Evolutionary conservation across 257 asterid genomes (phyloP).

Genomic region (Vinca minor): DNA sequence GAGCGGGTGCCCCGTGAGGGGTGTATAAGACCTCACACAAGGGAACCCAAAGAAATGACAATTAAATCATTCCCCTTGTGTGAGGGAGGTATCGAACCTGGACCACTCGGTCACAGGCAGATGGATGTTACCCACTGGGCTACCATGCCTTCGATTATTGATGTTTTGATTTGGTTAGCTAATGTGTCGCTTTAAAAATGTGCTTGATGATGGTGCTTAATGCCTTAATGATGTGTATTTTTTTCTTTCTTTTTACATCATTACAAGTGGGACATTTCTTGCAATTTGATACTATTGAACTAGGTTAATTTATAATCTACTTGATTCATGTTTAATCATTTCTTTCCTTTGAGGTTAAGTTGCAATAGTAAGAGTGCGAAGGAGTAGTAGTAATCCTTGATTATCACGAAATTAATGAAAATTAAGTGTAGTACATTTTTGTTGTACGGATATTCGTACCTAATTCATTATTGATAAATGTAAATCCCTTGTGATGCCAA

Average conservation of each 20-base stretch:
- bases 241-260: background rate
- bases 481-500: background rate
- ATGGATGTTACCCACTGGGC: too few species aligned
- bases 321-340: background rate
- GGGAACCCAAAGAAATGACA: too few species aligned
- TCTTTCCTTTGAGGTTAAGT: slow-evolving; percentile 18
- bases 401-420: too few species aligned
- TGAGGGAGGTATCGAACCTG: too few species aligned
- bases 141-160: too few species aligned
- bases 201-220: slow-evolving; percentile 26
- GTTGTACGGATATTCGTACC: background rate
- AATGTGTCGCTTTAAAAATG: slow-evolving; percentile 26
- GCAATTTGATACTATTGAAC: slow-evolving; percentile 1
- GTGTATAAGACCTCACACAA: too few species aligned
- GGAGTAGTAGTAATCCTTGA: too few species aligned
- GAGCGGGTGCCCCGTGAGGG: too few species aligned
- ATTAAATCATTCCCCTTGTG: too few species aligned
- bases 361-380: background rate
- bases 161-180: slow-evolving; percentile 28
- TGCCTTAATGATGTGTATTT: slow-evolving; percentile 18
- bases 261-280: slow-evolving; percentile 8
- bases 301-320: background rate
- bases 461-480: background rate
- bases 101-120: too few species aligned
- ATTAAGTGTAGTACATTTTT: background rate